These are phyloP conservation scores for Exobasidium cylindrosporum DNA, from an alignment of 1,284 basidiomycete genomes.

Conservation along the genomic window DNA sequence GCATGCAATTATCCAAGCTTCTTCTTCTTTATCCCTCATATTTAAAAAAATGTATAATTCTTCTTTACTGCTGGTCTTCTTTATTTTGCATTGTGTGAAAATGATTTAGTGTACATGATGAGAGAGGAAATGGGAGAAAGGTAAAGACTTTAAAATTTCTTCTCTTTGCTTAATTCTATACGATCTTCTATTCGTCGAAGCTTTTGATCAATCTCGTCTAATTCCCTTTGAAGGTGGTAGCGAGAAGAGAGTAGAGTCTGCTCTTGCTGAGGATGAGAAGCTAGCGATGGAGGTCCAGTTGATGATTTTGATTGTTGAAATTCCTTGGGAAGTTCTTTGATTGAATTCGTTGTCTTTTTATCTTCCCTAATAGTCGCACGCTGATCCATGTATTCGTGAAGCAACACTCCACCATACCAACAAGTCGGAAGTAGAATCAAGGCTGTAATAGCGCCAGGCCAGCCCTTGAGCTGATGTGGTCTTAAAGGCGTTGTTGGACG, in stretches of 20 bases:
- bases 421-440: constrained; percentile 11
- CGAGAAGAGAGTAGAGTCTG: background rate
- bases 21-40: background rate
- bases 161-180: too few species aligned
- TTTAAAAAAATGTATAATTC: background rate
- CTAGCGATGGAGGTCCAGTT: background rate
- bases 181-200: background rate
- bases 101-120: background rate
- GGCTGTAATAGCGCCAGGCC: background rate
- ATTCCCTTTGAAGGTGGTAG: background rate
- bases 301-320: background rate
- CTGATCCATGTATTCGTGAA: constrained; percentile 6
- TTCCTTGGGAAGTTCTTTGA: background rate
- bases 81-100: background rate
- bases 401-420: constrained; percentile 8
- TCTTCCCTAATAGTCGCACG: background rate
- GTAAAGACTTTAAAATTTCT: background rate
- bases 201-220: constrained; percentile 6
- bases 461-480: background rate
- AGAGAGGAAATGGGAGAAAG: background rate
- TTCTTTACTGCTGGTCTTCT: too few species aligned
- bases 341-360: background rate
- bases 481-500: constrained; percentile 6
- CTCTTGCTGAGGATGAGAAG: background rate
- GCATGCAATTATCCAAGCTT: background rate